Evolutionary conservation across 306 rosid species (phyloP).

Genomic region (Quillaja saponaria): DNA sequence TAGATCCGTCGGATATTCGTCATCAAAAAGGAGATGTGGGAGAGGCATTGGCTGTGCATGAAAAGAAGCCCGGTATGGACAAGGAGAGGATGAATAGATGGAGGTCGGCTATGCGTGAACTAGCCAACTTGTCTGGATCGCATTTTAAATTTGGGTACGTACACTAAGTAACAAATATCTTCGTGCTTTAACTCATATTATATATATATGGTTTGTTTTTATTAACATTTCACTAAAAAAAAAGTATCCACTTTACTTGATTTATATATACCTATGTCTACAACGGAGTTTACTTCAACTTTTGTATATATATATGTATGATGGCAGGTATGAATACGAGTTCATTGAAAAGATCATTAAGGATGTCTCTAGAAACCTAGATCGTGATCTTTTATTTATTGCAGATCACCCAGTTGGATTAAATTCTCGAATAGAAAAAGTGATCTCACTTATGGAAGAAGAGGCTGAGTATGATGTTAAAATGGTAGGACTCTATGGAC

Average conservation of each 20-base stretch:
- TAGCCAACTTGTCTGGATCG: background rate
- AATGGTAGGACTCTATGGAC: conserved; percentile 29
- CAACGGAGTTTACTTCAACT: background rate
- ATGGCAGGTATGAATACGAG: background rate
- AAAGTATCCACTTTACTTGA: background rate
- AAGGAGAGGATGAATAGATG: background rate
- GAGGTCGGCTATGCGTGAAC: background rate
- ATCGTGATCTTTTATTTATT: background rate
- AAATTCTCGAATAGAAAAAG: background rate
- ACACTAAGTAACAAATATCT: too few relatives aligned
- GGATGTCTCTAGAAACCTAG: background rate
- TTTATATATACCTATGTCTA: too few relatives aligned
- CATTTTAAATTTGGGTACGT: too few relatives aligned
- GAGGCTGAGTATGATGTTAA: background rate
- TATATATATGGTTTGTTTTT: too few relatives aligned
- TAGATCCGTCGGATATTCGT: background rate
- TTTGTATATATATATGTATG: too few relatives aligned
- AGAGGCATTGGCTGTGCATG: background rate
- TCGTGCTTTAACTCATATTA: too few relatives aligned
- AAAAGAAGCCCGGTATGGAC: background rate
- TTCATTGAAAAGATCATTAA: background rate
- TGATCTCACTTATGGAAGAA: conserved; percentile 7
- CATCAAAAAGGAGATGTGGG: background rate
- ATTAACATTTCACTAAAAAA: too few relatives aligned
- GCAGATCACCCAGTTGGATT: conserved; percentile 30